phyloP scores from a whole-genome alignment of 1,139 yeast species.

The Candida sanyaensis region DNA sequence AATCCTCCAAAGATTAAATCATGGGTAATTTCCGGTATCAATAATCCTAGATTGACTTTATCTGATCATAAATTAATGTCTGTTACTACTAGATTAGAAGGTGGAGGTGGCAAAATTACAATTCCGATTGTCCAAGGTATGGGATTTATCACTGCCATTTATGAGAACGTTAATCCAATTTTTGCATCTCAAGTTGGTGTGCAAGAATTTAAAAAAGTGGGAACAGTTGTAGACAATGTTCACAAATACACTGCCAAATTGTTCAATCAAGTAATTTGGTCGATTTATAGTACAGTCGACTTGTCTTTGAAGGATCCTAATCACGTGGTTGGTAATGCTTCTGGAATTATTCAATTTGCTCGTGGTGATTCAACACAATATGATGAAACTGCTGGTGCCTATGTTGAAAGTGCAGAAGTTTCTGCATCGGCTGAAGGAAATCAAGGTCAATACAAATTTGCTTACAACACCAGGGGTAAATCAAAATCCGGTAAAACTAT shows the following conservation, averaged over 20 bases:
- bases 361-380: conserved; percentile 45
- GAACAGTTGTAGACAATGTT: conserved; percentile 8
- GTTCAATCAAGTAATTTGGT: conserved; percentile 46
- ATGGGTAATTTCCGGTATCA: conserved; percentile 38
- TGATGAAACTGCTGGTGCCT: conserved; percentile 54
- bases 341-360: conserved; percentile 46
- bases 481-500: conserved; percentile 33
- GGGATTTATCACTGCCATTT: conserved; percentile 70
- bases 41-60: conserved; percentile 24
- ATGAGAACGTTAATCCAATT: conserved; percentile 53
- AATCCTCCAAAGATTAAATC: conserved; percentile 50
- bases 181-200: conserved; percentile 67
- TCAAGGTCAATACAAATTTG: conserved; percentile 30
- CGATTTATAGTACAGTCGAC: conserved; percentile 35
- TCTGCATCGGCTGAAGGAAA: conserved; percentile 27
- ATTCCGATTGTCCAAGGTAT: conserved; percentile 56
- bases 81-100: conserved; percentile 26
- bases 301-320: conserved; percentile 53
- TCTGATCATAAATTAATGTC: conserved; percentile 37
- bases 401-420: conserved; percentile 25
- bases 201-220: conserved; percentile 28
- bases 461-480: conserved; percentile 29
- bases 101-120: conserved; percentile 21
- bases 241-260: conserved; percentile 35
- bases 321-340: conserved; percentile 45